A percentile compares a stretch with the other conserved stretches of the same genome.
Conservation (phyloP, 1,139 yeast species). For the Arxiozyma telluris region DNA sequence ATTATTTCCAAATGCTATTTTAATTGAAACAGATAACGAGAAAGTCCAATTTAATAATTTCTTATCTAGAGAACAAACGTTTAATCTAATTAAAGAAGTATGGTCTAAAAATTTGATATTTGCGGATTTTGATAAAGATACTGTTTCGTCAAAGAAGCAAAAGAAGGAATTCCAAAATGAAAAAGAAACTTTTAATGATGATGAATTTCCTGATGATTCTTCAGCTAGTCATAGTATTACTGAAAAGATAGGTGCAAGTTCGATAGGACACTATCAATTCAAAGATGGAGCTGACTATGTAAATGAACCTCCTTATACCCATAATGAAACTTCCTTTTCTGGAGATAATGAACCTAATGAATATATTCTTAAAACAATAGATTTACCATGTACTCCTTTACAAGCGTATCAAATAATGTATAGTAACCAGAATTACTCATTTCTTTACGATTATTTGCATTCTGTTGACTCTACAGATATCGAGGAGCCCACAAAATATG, state of each 20-base stretch:
- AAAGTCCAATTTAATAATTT: conserved; percentile 84
- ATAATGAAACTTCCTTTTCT: conserved; percentile 38
- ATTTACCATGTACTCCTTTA: conserved; percentile 72
- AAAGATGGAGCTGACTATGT: conserved; percentile 26
- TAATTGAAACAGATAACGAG: conserved; percentile 51
- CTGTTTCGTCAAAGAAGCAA: conserved; percentile 10
- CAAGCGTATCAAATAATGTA: conserved; percentile 59
- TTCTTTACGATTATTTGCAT: conserved; percentile 6
- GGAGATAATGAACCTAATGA: conserved; percentile 45
- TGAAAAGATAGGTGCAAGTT: neutral
- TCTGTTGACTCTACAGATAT: conserved; percentile 6
- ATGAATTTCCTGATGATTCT: conserved; percentile 1
- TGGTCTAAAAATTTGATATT: conserved; percentile 36
- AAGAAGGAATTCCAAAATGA: conserved; percentile 16
- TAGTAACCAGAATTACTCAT: conserved; percentile 48
- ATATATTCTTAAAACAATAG: conserved; percentile 41
- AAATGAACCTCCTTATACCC: conserved; percentile 36
- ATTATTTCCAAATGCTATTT: conserved; percentile 86
- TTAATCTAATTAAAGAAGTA: conserved; percentile 54
- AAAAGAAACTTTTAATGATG: conserved; percentile 4
- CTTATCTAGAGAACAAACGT: conserved; percentile 71
- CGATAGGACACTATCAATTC: conserved; percentile 17
- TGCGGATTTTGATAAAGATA: conserved; percentile 6
- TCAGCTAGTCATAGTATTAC: conserved; percentile 2
- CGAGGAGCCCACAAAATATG: conserved; percentile 58